Conservation (phyloP, 106 monocot species). For the Agapanthus africanus region DNA sequence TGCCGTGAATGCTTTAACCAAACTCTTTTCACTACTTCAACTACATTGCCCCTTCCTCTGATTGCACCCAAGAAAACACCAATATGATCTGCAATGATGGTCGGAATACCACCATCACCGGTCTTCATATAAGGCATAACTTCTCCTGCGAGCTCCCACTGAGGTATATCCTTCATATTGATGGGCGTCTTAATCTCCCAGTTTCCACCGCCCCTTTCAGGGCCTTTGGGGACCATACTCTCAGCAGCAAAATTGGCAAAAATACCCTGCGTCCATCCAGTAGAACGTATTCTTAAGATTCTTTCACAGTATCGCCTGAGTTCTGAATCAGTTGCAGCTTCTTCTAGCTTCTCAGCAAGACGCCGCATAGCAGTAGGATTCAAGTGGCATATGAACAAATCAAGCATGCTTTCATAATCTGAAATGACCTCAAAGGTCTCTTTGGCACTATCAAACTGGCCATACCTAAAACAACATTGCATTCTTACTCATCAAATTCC, state of each 20-base stretch:
- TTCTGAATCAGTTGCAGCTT: slow-evolving; percentile 62
- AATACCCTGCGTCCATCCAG: slow-evolving; percentile 92
- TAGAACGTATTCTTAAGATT: slow-evolving; percentile 82
- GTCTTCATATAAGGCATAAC: slow-evolving; percentile 99
- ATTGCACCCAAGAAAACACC: slow-evolving; percentile 89
- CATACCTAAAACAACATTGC: slow-evolving; percentile 50
- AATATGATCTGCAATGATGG: slow-evolving; percentile 79
- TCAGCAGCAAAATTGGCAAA: slow-evolving; percentile 98
- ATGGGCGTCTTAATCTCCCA: slow-evolving; percentile 95
- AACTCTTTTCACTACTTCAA: slow-evolving; percentile 91
- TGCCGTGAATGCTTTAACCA: slow-evolving; percentile 53
- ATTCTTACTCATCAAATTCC: neutral
- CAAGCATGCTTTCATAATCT: slow-evolving; percentile 93
- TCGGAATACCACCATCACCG: slow-evolving; percentile 67
- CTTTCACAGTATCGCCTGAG: slow-evolving; percentile 85
- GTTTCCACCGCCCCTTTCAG: slow-evolving; percentile 99
- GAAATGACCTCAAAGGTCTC: slow-evolving; percentile 96
- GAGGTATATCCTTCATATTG: slow-evolving; percentile 75
- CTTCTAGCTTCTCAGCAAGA: slow-evolving; percentile 87
- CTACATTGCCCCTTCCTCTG: slow-evolving; percentile 72
- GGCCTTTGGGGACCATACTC: slow-evolving; percentile 95
- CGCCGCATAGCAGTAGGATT: slow-evolving; percentile 93
- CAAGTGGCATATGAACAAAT: slow-evolving; percentile 93
- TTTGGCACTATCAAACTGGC: slow-evolving; percentile 97
- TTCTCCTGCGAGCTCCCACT: slow-evolving; percentile 92